phyloP scores from a whole-genome alignment of 116 monocot species.

The Trichopus zeylanicus region DNA sequence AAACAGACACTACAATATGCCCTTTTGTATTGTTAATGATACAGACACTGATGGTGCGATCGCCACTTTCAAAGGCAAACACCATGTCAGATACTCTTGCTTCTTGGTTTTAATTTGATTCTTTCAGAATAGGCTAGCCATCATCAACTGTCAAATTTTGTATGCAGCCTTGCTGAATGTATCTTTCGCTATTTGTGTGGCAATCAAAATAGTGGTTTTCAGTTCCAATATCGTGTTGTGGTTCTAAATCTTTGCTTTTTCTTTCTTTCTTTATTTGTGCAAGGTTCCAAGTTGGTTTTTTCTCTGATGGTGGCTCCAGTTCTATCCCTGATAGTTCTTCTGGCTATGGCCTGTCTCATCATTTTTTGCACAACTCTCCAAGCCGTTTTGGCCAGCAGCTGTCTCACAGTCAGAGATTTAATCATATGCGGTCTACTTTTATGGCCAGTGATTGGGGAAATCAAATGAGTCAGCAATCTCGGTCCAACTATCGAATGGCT shows the following conservation, averaged over 20 bases:
- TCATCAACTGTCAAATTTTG: too few relatives aligned
- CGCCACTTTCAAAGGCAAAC: too few relatives aligned
- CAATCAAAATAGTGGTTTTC: too few relatives aligned
- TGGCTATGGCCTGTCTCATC: neutral
- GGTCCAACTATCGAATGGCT: neutral
- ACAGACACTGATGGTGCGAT: too few relatives aligned
- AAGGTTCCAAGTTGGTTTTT: neutral
- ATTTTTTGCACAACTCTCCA: neutral
- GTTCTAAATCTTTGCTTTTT: neutral
- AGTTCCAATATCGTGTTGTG: neutral
- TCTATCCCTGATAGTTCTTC: neutral
- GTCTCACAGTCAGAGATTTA: slow-evolving; percentile 5
- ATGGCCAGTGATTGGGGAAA: neutral
- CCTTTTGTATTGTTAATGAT: too few relatives aligned
- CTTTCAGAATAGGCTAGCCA: too few relatives aligned
- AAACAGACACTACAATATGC: too few relatives aligned
- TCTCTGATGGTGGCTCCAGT: neutral
- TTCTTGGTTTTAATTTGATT: too few relatives aligned
- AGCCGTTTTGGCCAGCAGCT: slow-evolving; percentile 1
- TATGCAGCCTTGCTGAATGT: too few relatives aligned
- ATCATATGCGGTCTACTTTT: slow-evolving; percentile 2
- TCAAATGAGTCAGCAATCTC: slow-evolving; percentile 1
- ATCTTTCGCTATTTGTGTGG: too few relatives aligned
- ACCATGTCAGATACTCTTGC: too few relatives aligned
- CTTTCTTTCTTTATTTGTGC: neutral